A percentile compares a stretch with the other conserved stretches of the same genome.
Evolutionary conservation across 2,329 filamentous ascomycete species (phyloP).

Genomic region (Neocatenulostroma microsporum): DNA sequence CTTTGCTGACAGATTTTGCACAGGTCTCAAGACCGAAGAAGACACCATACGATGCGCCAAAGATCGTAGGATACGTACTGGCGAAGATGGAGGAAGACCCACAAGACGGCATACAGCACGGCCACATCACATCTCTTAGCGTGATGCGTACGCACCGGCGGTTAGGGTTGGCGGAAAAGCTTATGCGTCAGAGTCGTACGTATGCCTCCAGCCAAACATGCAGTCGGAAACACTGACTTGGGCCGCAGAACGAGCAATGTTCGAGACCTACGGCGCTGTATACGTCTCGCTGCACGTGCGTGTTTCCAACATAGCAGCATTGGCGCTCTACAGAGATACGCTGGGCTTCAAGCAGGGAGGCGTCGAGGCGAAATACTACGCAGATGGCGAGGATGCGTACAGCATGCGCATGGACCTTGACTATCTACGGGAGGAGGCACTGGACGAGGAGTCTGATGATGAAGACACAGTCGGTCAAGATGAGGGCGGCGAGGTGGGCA

Average conservation of each 20-base stretch:
- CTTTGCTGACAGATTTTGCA: neutral
- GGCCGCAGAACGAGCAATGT: constrained; percentile 77
- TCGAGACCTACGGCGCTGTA: constrained; percentile 80
- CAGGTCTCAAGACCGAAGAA: constrained; percentile 66
- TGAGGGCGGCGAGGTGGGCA: constrained; percentile 34
- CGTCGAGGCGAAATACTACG: constrained; percentile 85
- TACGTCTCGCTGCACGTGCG: constrained; percentile 97
- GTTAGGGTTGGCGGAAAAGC: constrained; percentile 87
- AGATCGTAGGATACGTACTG: constrained; percentile 98
- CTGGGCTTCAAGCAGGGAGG: constrained; percentile 83
- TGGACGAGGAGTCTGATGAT: constrained; percentile 38
- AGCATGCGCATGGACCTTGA: constrained; percentile 83
- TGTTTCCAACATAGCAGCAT: constrained; percentile 82
- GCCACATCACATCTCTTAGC: constrained; percentile 89
- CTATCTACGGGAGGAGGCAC: constrained; percentile 48
- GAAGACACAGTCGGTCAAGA: constrained; percentile 36
- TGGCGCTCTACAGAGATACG: constrained; percentile 87
- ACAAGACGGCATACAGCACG: constrained; percentile 79
- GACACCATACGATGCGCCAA: constrained; percentile 79
- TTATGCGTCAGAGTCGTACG: constrained; percentile 93
- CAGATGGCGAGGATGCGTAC: constrained; percentile 92
- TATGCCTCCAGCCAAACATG: constrained; percentile 18
- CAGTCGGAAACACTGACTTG: neutral
- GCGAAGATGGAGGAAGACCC: constrained; percentile 99
- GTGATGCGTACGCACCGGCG: constrained; percentile 94